A percentile compares a stretch with the other conserved stretches of the same genome.
Evolutionary conservation across 768 basidiomycete species (phyloP).

Genomic region (Fomitopsis serialis): DNA sequence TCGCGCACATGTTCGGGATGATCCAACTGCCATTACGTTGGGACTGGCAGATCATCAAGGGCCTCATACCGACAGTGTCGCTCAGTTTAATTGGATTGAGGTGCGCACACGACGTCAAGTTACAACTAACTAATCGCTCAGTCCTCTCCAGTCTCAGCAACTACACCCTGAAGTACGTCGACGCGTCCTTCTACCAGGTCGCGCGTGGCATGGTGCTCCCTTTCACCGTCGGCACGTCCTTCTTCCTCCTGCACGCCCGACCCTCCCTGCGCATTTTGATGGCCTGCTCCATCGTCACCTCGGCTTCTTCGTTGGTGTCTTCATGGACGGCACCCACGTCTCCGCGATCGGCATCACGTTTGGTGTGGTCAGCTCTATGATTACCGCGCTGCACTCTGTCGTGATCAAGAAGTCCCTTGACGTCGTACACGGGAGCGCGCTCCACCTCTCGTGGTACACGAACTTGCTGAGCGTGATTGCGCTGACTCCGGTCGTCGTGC

Average conservation of each 20-base stretch:
- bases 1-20: slow-evolving; percentile 55
- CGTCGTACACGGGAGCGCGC: slow-evolving; percentile 77
- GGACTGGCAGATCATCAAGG: slow-evolving; percentile 60
- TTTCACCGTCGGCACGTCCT: slow-evolving; percentile 88
- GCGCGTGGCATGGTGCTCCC: slow-evolving; percentile 92
- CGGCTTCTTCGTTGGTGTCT: slow-evolving; percentile 90
- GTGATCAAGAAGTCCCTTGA: slow-evolving; percentile 86
- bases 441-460: slow-evolving; percentile 88
- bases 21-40: slow-evolving; percentile 64
- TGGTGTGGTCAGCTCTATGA: slow-evolving; percentile 80
- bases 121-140: background rate
- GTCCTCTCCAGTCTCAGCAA: slow-evolving; percentile 64
- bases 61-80: slow-evolving; percentile 67
- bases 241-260: slow-evolving; percentile 65
- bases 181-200: slow-evolving; percentile 93
- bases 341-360: slow-evolving; percentile 66
- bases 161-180: slow-evolving; percentile 89
- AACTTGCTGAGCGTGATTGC: slow-evolving; percentile 76
- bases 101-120: slow-evolving; percentile 31
- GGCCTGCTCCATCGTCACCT: slow-evolving; percentile 79
- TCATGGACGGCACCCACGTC: slow-evolving; percentile 64
- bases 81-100: slow-evolving; percentile 83
- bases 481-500: slow-evolving; percentile 64
- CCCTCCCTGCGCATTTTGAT: slow-evolving; percentile 72
- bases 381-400: slow-evolving; percentile 87